Percentiles rank a stretch among this genome's conserved stretches.
Evolutionary conservation across 202 grass and related monocot species (phyloP).

Genomic region (Bolboschoenoplectus hybrid): DNA sequence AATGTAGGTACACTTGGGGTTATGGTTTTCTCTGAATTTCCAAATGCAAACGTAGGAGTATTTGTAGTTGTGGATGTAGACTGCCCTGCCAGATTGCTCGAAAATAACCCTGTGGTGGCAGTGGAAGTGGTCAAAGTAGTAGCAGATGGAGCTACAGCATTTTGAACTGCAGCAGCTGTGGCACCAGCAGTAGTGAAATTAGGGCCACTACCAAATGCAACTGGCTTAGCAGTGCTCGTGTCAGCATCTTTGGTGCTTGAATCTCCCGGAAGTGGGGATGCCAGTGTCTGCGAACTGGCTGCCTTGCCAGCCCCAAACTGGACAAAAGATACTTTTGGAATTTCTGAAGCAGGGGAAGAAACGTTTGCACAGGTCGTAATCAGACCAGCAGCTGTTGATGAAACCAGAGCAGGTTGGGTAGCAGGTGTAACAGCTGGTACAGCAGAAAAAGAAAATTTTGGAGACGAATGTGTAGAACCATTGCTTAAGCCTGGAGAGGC

Average conservation of each 20-base stretch:
- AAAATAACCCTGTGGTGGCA: constrained; percentile 25
- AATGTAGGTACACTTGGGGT: constrained; percentile 26
- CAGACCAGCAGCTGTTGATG: neutral
- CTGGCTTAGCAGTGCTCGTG: constrained; percentile 44
- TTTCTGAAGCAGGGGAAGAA: constrained; percentile 30
- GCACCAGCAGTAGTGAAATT: constrained; percentile 45
- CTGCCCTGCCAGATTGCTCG: constrained; percentile 19
- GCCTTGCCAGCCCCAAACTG: constrained; percentile 37
- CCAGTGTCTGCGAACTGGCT: neutral
- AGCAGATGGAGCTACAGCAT: constrained; percentile 38
- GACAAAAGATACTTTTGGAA: constrained; percentile 28
- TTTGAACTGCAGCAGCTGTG: constrained; percentile 37
- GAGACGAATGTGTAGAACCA: constrained; percentile 50
- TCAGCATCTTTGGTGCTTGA: constrained; percentile 37
- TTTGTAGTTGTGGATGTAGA: constrained; percentile 39
- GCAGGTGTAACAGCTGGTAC: constrained; percentile 17
- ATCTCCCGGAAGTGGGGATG: neutral
- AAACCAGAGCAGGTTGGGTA: constrained; percentile 1
- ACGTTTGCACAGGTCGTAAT: constrained; percentile 4
- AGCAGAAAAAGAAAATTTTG: constrained; percentile 43
- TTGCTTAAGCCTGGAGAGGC: constrained; percentile 57
- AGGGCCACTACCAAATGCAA: constrained; percentile 37
- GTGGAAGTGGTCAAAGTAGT: constrained; percentile 30
- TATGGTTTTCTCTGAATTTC: constrained; percentile 18
- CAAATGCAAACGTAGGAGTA: constrained; percentile 51